A percentile compares a stretch with the other conserved stretches of the same genome.
Evolutionary conservation across 805 yeast genomes (phyloP).

Genomic region (Isabelozyma gotoi): DNA sequence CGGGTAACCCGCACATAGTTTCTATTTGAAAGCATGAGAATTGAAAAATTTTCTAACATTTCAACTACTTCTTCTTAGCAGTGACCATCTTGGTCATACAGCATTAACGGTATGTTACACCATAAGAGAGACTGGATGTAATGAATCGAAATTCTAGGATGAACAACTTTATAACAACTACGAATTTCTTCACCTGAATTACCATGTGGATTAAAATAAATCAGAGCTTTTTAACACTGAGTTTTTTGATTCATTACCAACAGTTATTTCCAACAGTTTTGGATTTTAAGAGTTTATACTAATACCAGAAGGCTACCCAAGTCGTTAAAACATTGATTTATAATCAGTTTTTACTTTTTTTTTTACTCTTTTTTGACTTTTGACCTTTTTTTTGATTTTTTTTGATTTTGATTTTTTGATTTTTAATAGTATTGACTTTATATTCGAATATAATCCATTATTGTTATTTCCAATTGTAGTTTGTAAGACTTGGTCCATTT

Average conservation of each 20-base stretch:
- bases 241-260: constrained; percentile 3
- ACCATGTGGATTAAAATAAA: constrained; percentile 53
- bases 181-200: constrained; percentile 75
- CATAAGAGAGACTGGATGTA: neutral
- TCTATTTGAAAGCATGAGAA: neutral
- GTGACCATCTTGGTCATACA: neutral
- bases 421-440: neutral
- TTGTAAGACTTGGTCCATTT: too few species aligned
- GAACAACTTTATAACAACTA: constrained; percentile 31
- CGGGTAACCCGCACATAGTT: neutral
- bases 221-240: constrained; percentile 78
- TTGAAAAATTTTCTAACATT: neutral
- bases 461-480: too few species aligned
- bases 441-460: too few species aligned
- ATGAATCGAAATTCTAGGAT: constrained; percentile 20
- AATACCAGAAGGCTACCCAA: neutral
- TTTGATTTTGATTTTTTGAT: too few species aligned
- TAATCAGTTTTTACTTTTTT: too few species aligned
- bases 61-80: neutral
- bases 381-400: too few species aligned
- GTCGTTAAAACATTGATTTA: neutral
- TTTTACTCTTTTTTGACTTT: too few species aligned
- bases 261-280: neutral
- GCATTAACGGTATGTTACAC: constrained; percentile 3
- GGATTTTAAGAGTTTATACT: neutral